phyloP scores from a whole-genome alignment of 1,139 yeast genomes.

The Protomyces arabidopsidicola region DNA sequence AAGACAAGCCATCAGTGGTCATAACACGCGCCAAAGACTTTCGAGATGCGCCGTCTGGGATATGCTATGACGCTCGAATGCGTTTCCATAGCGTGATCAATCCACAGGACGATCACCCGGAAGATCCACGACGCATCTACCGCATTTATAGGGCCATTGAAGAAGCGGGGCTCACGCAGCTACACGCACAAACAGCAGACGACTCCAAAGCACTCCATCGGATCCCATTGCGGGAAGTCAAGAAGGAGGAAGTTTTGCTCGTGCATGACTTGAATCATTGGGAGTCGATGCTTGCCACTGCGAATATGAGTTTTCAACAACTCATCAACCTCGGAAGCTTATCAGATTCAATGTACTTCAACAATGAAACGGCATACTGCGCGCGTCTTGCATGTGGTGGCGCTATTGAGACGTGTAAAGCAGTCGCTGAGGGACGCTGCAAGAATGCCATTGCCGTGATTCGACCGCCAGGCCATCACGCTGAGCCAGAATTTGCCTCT shows the following conservation, averaged over 20 bases:
- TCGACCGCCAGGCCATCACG: constrained; percentile 99
- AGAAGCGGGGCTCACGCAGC: constrained; percentile 84
- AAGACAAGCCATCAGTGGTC: background rate
- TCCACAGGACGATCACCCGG: constrained; percentile 97
- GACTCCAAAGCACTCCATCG: constrained; percentile 88
- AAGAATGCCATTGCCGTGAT: constrained; percentile 92
- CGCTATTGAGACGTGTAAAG: constrained; percentile 90
- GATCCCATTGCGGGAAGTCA: constrained; percentile 85
- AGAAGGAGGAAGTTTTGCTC: constrained; percentile 73
- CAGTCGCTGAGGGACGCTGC: constrained; percentile 88
- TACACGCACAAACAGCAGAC: constrained; percentile 72
- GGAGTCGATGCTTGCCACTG: constrained; percentile 68
- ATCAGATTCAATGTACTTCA: constrained; percentile 93
- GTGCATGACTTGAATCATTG: constrained; percentile 84
- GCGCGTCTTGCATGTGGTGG: constrained; percentile 97
- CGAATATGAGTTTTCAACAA: constrained; percentile 68
- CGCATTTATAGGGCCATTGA: constrained; percentile 89
- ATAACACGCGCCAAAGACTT: background rate
- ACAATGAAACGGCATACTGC: constrained; percentile 80
- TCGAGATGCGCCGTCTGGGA: constrained; percentile 50
- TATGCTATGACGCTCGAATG: constrained; percentile 96
- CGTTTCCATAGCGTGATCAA: constrained; percentile 93
- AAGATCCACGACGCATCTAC: constrained; percentile 94
- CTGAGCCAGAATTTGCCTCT: constrained; percentile 95
- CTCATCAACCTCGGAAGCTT: constrained; percentile 77